Percentiles rank a stretch among this genome's conserved stretches.
These are phyloP conservation scores for Leishmania arabica DNA, from an alignment of 208 protist species.

Conservation along the genomic window DNA sequence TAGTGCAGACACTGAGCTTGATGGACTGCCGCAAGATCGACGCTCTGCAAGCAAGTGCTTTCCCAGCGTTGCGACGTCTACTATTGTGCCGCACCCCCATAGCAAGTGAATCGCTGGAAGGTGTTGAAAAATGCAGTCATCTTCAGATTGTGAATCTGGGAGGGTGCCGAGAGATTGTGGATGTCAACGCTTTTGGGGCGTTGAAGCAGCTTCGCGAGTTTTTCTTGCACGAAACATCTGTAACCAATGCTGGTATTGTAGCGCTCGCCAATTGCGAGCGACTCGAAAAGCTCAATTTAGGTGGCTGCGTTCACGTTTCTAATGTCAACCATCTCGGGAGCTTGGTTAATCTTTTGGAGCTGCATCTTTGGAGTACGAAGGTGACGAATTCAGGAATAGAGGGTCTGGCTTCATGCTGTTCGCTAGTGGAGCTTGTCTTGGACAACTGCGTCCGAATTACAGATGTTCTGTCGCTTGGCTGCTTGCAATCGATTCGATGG, in stretches of 20 bases:
- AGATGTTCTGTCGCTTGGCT: conserved; percentile 39
- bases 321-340: conserved; percentile 44
- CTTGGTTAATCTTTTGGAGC: conserved; percentile 36
- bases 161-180: conserved; percentile 11
- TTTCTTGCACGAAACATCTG: conserved; percentile 41
- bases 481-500: conserved; percentile 31
- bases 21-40: conserved; percentile 24
- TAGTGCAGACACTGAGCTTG: conserved; percentile 17
- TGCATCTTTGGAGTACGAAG: conserved; percentile 63
- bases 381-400: conserved; percentile 45
- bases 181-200: conserved; percentile 9
- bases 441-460: conserved; percentile 44
- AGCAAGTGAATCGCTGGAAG: conserved; percentile 2
- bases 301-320: conserved; percentile 47
- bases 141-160: conserved; percentile 21
- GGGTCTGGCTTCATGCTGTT: conserved; percentile 31
- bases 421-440: conserved; percentile 52
- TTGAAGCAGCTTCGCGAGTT: conserved; percentile 38
- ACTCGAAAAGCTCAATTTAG: conserved; percentile 51
- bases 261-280: conserved; percentile 28
- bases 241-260: conserved; percentile 39
- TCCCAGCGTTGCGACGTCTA: conserved; percentile 18
- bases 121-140: conserved; percentile 15
- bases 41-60: background rate
- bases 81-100: conserved; percentile 12